Base-by-base conservation (phyloP, 2,329 filamentous ascomycete species). In the Pseudogymnoascus sp. region DNA sequence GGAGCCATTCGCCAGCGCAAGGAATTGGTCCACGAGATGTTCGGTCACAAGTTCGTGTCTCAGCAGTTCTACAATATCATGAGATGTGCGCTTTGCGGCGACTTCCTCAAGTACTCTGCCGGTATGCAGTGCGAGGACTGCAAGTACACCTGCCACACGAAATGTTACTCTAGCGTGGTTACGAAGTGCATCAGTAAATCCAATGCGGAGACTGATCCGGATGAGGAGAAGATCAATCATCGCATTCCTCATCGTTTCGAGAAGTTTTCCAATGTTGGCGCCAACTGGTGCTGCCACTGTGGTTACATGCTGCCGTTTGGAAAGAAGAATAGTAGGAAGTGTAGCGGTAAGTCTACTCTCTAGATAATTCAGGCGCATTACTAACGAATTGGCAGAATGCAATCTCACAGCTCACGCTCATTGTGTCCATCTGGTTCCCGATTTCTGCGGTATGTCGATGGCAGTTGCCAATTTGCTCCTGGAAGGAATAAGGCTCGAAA, bases 1-100 rank as follows among this genome's bases (percentile, higher is more conserved):
- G 95, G 93, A 72, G 95, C 95, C 67, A 92, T 99, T 69, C 91
- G 95, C 69, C 93, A 99, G 78, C 91, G 91, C 73, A 99, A 99
- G 80, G 95, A 99, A 76, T 93, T 97, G 72, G 89, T 99, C 4
- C 91, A 97, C 78, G 95, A 99, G 79, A 96, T 97, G 82, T 97
- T 96, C 74, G 95, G 95, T 59, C 95, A 99, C 87, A 99, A 97
- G 78, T 99, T 99, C 73, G 89, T 97, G 63, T 90, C 95, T 73
- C 93, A 97, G 75, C 95, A 97, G 76, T 99, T 99, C 77, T 99
- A 97, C 87, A 99, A 97, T 82, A 97, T 99, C 73, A 99, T 99
- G 95, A 93, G 95, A 66, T 99, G 95, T 77, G 95, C 95, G 12
- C 86, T 97, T 37, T 99, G 95, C 75, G 95, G 93, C 65, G 95